Percentiles rank a stretch among this genome's conserved stretches.
Evolutionary conservation across 805 yeast genomes (phyloP).

Genomic region (Starmerella kuoi): DNA sequence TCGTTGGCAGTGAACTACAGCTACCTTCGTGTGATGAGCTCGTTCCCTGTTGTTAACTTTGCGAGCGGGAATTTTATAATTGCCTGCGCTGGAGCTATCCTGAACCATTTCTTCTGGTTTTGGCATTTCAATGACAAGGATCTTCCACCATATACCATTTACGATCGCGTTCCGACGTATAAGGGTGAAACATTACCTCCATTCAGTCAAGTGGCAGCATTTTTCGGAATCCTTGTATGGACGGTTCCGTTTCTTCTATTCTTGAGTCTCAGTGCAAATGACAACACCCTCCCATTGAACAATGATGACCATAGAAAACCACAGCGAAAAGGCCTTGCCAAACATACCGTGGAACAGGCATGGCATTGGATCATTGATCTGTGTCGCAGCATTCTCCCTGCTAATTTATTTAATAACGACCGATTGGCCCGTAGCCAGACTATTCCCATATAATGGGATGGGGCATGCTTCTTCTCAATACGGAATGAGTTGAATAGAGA

Average conservation of each 20-base stretch:
- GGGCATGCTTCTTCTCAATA: neutral
- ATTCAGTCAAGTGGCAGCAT: slow-evolving; percentile 85
- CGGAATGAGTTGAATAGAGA: neutral
- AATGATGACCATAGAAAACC: slow-evolving; percentile 3
- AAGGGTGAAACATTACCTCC: slow-evolving; percentile 59
- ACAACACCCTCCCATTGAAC: slow-evolving; percentile 59
- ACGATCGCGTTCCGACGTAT: slow-evolving; percentile 40
- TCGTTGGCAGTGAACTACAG: slow-evolving; percentile 59
- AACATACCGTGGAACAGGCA: slow-evolving; percentile 9
- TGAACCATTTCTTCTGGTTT: slow-evolving; percentile 86
- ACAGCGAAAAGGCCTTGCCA: slow-evolving; percentile 21
- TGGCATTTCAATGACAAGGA: slow-evolving; percentile 57
- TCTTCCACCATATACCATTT: slow-evolving; percentile 43
- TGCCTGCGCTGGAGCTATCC: slow-evolving; percentile 58
- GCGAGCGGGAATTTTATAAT: slow-evolving; percentile 57
- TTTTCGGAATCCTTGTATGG: slow-evolving; percentile 91
- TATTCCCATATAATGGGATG: neutral
- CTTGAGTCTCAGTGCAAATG: slow-evolving; percentile 84
- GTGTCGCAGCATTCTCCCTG: slow-evolving; percentile 16
- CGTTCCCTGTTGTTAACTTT: slow-evolving; percentile 74
- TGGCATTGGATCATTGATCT: slow-evolving; percentile 33
- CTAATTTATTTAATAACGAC: slow-evolving; percentile 42
- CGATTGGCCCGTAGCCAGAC: neutral
- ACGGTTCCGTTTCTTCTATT: slow-evolving; percentile 84
- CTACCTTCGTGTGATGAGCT: slow-evolving; percentile 63